These are phyloP conservation scores for Stellera chamaejasme DNA, from an alignment of 345 rosid genomes.

Conservation along the genomic window DNA sequence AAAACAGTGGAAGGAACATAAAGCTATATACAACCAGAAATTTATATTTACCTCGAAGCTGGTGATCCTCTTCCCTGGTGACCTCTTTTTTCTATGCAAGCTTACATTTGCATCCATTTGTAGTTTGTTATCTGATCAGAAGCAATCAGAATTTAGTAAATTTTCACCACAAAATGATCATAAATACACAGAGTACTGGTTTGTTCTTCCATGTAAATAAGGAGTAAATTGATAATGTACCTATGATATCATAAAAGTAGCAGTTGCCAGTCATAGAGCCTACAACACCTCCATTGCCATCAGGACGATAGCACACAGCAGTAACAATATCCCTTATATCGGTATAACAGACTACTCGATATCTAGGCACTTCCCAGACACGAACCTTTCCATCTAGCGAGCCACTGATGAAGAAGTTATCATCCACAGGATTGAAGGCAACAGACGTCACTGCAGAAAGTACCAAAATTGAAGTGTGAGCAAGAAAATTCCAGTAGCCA, in stretches of 20 bases:
- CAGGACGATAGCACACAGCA: constrained; percentile 42
- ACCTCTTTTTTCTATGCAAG: constrained; percentile 47
- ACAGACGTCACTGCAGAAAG: constrained; percentile 39
- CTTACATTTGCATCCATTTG: constrained; percentile 28
- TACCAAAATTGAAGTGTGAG: background rate
- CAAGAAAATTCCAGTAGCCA: too few species aligned
- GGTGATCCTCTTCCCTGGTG: constrained; percentile 43
- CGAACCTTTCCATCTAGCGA: constrained; percentile 56
- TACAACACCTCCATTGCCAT: constrained; percentile 54
- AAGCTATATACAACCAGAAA: background rate
- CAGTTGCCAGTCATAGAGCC: constrained; percentile 54
- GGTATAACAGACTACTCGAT: constrained; percentile 44
- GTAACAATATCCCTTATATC: constrained; percentile 48
- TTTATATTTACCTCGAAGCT: constrained; percentile 40
- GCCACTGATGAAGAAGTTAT: constrained; percentile 40
- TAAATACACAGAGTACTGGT: too few species aligned
- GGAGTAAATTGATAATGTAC: constrained; percentile 20
- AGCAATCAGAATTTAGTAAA: too few species aligned
- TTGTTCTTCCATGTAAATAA: too few species aligned
- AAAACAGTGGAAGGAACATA: constrained; percentile 1
- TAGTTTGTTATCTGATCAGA: constrained; percentile 30
- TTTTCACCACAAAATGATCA: too few species aligned
- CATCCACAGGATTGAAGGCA: constrained; percentile 43
- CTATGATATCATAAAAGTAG: constrained; percentile 35
- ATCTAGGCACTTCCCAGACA: constrained; percentile 41